These are phyloP conservation scores for Colletotrichum musicola DNA, from an alignment of 2,329 filamentous ascomycete species.

Conservation along the genomic window DNA sequence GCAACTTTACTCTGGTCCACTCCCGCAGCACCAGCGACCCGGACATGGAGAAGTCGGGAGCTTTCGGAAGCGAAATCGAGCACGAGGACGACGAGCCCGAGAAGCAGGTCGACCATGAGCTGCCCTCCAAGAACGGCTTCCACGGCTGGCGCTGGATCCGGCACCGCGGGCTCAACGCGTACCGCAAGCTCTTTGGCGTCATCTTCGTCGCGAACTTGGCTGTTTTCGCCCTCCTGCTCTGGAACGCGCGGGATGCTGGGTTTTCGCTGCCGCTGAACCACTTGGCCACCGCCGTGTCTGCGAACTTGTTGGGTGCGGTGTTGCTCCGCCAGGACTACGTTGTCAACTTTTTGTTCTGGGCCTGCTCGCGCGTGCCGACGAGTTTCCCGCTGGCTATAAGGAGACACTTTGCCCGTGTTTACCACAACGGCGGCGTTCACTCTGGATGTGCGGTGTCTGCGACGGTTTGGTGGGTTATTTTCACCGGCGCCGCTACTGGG, in stretches of 20 bases:
- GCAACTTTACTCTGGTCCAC: constrained; percentile 18
- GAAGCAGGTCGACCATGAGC: constrained; percentile 42
- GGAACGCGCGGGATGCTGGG: constrained; percentile 39
- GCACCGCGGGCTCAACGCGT: constrained; percentile 63
- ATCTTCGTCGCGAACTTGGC: constrained; percentile 64
- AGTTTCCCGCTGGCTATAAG: constrained; percentile 62
- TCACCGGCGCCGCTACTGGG: constrained; percentile 48
- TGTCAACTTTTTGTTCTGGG: constrained; percentile 65
- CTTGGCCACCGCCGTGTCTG: constrained; percentile 57
- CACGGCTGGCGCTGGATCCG: constrained; percentile 56
- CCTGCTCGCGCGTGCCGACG: constrained; percentile 58
- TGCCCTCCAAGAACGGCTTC: constrained; percentile 57
- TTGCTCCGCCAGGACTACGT: constrained; percentile 66
- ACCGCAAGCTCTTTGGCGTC: constrained; percentile 68
- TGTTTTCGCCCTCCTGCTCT: constrained; percentile 58
- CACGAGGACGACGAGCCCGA: constrained; percentile 14
- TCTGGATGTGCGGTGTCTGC: constrained; percentile 63
- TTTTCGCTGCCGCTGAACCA: constrained; percentile 50
- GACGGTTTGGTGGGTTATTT: constrained; percentile 62
- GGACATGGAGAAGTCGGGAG: constrained; percentile 35
- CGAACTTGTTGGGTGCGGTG: constrained; percentile 63
- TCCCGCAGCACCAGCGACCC: constrained; percentile 14
- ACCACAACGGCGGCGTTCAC: constrained; percentile 66
- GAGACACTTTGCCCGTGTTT: constrained; percentile 61
- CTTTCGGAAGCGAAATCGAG: constrained; percentile 16